phyloP scores from a whole-genome alignment of 768 basidiomycete genomes.

The Serendipita sp. region DNA sequence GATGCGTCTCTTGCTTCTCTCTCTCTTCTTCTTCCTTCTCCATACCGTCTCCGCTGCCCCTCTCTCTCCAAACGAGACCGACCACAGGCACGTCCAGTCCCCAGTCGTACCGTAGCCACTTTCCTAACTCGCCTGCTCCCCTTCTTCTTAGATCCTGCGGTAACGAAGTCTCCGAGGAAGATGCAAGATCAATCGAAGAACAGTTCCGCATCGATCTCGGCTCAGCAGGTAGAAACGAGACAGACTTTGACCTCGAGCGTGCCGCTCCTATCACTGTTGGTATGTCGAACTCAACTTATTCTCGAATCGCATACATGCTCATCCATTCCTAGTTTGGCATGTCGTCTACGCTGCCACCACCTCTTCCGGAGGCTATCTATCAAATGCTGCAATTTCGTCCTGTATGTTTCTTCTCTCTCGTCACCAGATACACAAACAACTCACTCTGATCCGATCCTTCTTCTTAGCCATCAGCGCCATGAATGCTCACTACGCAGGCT shows the following conservation, averaged over 20 bases:
- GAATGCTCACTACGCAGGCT: constrained; percentile 12
- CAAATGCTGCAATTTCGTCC: not conserved
- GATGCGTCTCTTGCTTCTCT: not conserved
- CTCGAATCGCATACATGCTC: not conserved
- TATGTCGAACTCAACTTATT: not conserved
- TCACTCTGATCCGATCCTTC: not conserved
- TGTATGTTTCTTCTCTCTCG: not conserved
- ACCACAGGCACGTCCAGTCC: too few relatives aligned
- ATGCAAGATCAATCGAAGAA: too few relatives aligned
- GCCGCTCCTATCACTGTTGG: not conserved
- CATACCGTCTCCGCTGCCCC: not conserved
- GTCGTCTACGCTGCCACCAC: not conserved
- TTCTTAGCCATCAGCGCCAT: constrained; percentile 9
- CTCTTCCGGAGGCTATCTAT: not conserved
- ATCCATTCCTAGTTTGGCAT: not conserved
- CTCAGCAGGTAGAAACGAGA: too few relatives aligned
- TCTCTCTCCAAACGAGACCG: not conserved
- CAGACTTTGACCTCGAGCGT: not conserved
- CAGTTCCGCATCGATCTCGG: too few relatives aligned
- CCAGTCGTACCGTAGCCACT: too few relatives aligned
- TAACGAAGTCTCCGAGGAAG: too few relatives aligned
- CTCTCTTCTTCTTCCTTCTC: not conserved
- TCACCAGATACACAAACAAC: not conserved
- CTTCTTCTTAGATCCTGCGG: too few relatives aligned
- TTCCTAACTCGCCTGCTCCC: too few relatives aligned